Conservation (phyloP, 1,284 basidiomycete genomes). For the Fomitopsis pinicola region DNA sequence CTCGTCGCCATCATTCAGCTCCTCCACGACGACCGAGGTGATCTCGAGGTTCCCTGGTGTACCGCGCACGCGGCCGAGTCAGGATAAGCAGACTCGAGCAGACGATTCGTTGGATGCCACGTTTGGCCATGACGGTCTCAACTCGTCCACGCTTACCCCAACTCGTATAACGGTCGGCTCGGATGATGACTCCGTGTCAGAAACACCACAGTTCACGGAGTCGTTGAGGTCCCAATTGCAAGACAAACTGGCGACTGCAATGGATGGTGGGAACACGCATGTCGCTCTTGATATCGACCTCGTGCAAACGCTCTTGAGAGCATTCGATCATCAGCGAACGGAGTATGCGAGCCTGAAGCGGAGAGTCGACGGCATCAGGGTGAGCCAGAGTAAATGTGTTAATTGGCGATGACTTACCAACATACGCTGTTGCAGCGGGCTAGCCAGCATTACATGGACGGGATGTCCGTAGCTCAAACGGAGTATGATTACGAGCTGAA, state of each 20-base stretch:
- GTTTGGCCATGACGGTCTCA: not conserved
- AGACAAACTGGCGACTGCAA: slow-evolving; percentile 61
- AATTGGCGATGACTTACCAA: not conserved
- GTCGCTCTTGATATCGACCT: slow-evolving; percentile 74
- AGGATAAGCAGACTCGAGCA: not conserved
- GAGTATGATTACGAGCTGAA: slow-evolving; percentile 92
- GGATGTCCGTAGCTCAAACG: slow-evolving; percentile 85
- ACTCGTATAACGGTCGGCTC: slow-evolving; percentile 44
- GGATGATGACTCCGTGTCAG: slow-evolving; percentile 30
- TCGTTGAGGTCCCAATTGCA: slow-evolving; percentile 49
- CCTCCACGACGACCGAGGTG: slow-evolving; percentile 6
- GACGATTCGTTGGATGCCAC: slow-evolving; percentile 2
- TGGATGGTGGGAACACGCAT: slow-evolving; percentile 56
- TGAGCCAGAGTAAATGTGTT: slow-evolving; percentile 30
- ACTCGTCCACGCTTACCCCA: not conserved
- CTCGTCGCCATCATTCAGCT: slow-evolving; percentile 11
- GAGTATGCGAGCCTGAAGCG: slow-evolving; percentile 67
- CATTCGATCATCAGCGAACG: slow-evolving; percentile 65
- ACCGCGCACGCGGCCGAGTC: not conserved
- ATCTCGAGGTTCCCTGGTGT: slow-evolving; percentile 6
- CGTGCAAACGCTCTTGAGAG: slow-evolving; percentile 67
- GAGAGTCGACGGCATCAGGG: slow-evolving; percentile 86
- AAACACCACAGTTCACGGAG: slow-evolving; percentile 35
- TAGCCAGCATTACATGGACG: slow-evolving; percentile 90
- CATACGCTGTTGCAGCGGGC: slow-evolving; percentile 49